A percentile compares a stretch with the other conserved stretches of the same genome.
Evolutionary conservation across 1,139 yeast species (phyloP).

Genomic region (Schizosaccharomyces versatilis): DNA sequence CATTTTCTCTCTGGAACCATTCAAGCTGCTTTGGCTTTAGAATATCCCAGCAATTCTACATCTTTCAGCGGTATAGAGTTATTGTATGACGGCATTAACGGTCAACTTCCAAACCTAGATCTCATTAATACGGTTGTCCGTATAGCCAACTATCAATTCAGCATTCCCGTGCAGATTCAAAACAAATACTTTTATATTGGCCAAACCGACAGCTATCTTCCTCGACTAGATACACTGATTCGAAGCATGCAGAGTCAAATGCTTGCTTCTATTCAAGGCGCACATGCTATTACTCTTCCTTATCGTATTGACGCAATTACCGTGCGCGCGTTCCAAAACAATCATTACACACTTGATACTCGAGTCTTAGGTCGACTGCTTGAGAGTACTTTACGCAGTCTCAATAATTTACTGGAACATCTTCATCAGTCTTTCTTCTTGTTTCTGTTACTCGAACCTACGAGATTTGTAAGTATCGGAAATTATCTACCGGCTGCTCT

Average conservation of each 20-base stretch:
- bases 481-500: slow-evolving; percentile 79
- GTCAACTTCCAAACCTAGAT: slow-evolving; percentile 87
- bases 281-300: slow-evolving; percentile 8
- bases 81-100: slow-evolving; percentile 72
- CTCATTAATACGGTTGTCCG: slow-evolving; percentile 57
- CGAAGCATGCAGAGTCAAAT: slow-evolving; percentile 49
- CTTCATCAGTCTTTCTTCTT: slow-evolving; percentile 94
- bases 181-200: slow-evolving; percentile 23
- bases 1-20: slow-evolving; percentile 88
- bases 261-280: slow-evolving; percentile 26
- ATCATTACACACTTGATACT: slow-evolving; percentile 49
- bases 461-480: slow-evolving; percentile 72
- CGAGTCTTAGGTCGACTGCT: slow-evolving; percentile 44
- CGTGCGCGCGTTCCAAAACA: slow-evolving; percentile 40
- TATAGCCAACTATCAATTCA: slow-evolving; percentile 44
- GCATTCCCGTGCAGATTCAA: slow-evolving; percentile 27
- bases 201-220: slow-evolving; percentile 20
- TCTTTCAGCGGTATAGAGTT: slow-evolving; percentile 48
- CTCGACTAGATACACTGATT: slow-evolving; percentile 36
- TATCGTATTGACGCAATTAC: slow-evolving; percentile 57
- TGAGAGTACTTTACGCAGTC: slow-evolving; percentile 70
- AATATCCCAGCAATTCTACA: slow-evolving; percentile 47
- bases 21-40: slow-evolving; percentile 75
- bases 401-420: slow-evolving; percentile 79
- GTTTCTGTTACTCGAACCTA: slow-evolving; percentile 60